These are phyloP conservation scores for Madurella mycetomatis DNA, from an alignment of 2,329 filamentous ascomycete genomes.

Conservation along the genomic window DNA sequence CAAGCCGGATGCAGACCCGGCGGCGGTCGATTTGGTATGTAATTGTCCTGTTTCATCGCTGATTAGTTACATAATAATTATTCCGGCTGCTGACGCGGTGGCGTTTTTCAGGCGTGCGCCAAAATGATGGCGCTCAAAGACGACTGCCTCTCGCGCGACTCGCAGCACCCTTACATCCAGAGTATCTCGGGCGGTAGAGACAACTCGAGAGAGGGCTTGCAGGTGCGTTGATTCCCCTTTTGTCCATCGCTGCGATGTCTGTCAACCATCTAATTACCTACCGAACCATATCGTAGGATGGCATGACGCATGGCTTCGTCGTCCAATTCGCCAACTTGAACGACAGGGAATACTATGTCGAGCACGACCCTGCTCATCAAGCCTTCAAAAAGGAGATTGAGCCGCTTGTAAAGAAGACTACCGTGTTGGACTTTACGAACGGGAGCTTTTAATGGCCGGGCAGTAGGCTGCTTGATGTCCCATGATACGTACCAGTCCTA, in stretches of 20 bases:
- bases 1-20: conserved; percentile 11
- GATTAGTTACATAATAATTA: neutral
- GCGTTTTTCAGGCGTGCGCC: conserved; percentile 10
- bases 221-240: conserved; percentile 41
- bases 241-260: neutral
- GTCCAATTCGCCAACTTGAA: conserved; percentile 36
- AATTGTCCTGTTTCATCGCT: neutral
- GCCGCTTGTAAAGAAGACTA: conserved; percentile 34
- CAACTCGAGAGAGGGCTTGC: conserved; percentile 56
- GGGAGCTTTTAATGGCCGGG: conserved; percentile 6
- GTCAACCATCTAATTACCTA: neutral
- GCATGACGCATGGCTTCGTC: conserved; percentile 41
- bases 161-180: conserved; percentile 57
- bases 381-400: conserved; percentile 34
- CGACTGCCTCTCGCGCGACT: conserved; percentile 55
- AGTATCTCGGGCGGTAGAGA: conserved; percentile 56
- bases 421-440: conserved; percentile 36
- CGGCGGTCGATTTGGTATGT: conserved; percentile 14
- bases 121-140: conserved; percentile 54
- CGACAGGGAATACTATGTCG: conserved; percentile 41
- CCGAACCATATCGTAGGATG: conserved; percentile 27
- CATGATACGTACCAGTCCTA: no score
- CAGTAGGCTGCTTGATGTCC: no score
- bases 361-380: conserved; percentile 36
- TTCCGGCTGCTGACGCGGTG: neutral